phyloP scores from a whole-genome alignment of 208 protist species.

The Trypanosoma grayi region DNA sequence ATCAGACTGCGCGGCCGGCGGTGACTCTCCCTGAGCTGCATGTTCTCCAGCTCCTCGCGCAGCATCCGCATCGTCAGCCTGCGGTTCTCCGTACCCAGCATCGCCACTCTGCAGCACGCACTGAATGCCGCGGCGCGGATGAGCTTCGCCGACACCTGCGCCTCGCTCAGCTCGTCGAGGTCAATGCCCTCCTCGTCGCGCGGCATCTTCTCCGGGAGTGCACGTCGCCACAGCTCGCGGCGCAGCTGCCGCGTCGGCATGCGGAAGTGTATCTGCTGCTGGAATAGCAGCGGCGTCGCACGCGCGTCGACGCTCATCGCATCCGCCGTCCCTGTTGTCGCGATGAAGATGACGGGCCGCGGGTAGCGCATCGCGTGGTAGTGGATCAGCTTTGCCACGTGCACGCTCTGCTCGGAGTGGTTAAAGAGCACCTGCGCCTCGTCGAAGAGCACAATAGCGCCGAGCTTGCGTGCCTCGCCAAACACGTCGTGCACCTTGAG shows the following conservation, averaged over 20 bases:
- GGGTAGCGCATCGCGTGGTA: constrained; percentile 79
- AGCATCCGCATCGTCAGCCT: constrained; percentile 75
- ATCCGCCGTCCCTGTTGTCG: constrained; percentile 51
- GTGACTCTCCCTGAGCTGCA: constrained; percentile 42
- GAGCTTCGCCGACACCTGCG: constrained; percentile 58
- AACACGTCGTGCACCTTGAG: constrained; percentile 69
- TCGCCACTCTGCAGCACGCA: constrained; percentile 70
- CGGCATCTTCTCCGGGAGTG: constrained; percentile 69
- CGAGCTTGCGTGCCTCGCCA: constrained; percentile 71
- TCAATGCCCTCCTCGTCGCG: constrained; percentile 50
- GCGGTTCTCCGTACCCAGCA: constrained; percentile 40
- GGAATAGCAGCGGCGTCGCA: constrained; percentile 54
- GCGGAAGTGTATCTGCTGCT: constrained; percentile 54
- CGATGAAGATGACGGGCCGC: constrained; percentile 77
- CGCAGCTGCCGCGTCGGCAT: constrained; percentile 57
- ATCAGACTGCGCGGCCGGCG: constrained; percentile 42
- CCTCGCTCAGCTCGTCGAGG: constrained; percentile 48
- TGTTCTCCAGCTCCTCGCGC: constrained; percentile 47
- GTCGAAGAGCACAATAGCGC: constrained; percentile 89
- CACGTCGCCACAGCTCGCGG: constrained; percentile 61
- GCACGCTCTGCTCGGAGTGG: constrained; percentile 55
- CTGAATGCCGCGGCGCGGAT: constrained; percentile 74
- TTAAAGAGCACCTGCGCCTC: constrained; percentile 84
- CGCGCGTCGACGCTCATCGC: constrained; percentile 36
- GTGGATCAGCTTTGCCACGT: constrained; percentile 73